Conservation (phyloP, 108 stramenopile species). For the Ochromonas danica region DNA sequence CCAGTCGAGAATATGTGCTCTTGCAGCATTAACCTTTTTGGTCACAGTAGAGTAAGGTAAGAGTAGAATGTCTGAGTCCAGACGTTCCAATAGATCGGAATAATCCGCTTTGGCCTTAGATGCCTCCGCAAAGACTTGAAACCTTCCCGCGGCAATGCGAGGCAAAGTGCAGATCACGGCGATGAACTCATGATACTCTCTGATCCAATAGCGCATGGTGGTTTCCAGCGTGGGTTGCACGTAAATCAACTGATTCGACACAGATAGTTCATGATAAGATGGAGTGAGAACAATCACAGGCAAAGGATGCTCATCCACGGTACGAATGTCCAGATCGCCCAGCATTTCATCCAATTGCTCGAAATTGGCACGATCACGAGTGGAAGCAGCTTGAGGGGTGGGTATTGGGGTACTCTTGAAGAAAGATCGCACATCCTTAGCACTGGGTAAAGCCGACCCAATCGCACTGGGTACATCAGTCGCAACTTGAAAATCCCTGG, state of each 20-base stretch:
- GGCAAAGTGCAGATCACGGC: neutral
- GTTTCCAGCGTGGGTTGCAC: constrained; percentile 33
- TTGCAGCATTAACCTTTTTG: constrained; percentile 63
- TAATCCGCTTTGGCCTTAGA: constrained; percentile 37
- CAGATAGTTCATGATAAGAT: constrained; percentile 24
- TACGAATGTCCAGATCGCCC: neutral
- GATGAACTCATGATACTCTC: neutral
- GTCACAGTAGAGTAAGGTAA: constrained; percentile 70
- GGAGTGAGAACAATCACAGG: neutral
- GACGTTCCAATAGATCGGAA: constrained; percentile 32
- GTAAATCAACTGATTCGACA: constrained; percentile 32
- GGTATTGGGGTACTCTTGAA: too few relatives aligned
- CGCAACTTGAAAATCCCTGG: neutral
- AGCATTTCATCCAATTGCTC: neutral
- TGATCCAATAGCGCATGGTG: constrained; percentile 8
- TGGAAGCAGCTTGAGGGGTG: neutral
- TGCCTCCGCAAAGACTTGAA: constrained; percentile 76
- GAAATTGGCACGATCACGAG: neutral
- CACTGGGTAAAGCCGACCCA: neutral
- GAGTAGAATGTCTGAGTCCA: constrained; percentile 51
- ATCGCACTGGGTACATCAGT: neutral
- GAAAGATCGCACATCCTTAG: neutral
- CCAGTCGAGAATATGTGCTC: constrained; percentile 78
- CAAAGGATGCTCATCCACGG: neutral
- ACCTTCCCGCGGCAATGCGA: constrained; percentile 66